These are phyloP conservation scores for Starmerella apis DNA, from an alignment of 805 yeast genomes.

Conservation along the genomic window DNA sequence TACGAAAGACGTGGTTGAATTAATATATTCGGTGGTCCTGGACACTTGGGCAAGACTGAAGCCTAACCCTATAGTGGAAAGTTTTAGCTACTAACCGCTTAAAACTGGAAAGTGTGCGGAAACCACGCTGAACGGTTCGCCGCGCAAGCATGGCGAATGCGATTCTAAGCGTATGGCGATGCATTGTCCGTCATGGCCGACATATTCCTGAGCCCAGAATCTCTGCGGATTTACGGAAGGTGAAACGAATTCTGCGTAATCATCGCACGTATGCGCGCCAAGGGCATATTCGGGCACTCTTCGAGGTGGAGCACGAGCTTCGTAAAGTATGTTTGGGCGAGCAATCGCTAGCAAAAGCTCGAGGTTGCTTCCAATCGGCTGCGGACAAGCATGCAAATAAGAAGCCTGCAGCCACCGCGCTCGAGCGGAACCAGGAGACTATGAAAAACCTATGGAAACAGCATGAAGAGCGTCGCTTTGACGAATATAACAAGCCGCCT, in stretches of 20 bases:
- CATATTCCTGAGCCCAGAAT: background rate
- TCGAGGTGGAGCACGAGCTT: constrained; percentile 17
- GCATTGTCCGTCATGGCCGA: constrained; percentile 11
- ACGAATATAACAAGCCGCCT: constrained; percentile 22
- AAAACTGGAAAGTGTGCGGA: background rate
- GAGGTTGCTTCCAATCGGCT: background rate
- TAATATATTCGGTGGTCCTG: background rate
- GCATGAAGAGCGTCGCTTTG: constrained; percentile 21
- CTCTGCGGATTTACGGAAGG: background rate
- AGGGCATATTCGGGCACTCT: constrained; percentile 8
- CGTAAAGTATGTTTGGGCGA: constrained; percentile 14
- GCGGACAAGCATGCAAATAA: background rate
- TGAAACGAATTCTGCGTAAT: background rate
- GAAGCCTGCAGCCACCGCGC: background rate
- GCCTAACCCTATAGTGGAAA: background rate
- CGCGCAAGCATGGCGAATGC: background rate
- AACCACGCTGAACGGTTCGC: background rate
- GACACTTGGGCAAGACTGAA: background rate
- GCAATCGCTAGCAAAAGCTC: background rate
- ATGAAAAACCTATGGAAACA: constrained; percentile 13
- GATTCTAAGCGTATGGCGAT: constrained; percentile 8
- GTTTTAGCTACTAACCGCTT: background rate
- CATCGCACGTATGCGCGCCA: background rate
- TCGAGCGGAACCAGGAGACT: constrained; percentile 13
- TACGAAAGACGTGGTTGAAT: background rate